Base-by-base conservation (phyloP, 2,329 filamentous ascomycete genomes). In the Clonostachys chloroleuca region DNA sequence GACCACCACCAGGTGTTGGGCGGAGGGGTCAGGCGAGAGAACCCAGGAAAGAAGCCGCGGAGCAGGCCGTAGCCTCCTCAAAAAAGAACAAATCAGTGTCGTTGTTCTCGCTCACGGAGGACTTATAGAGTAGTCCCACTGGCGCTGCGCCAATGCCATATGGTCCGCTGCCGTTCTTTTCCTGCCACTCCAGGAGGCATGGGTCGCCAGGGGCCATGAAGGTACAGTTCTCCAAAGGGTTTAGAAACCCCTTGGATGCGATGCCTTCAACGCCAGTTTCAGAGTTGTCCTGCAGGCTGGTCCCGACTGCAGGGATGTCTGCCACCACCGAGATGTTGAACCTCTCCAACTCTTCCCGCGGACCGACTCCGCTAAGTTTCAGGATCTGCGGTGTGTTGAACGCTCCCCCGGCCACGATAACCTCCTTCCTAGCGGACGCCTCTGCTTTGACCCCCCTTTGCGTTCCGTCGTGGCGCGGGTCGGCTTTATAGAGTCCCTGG, bases 211-310 rank as follows among this genome's bases (percentile, higher is more conserved):
- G 52, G 3, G 57, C 59, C 42, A 55, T 46, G 1, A 56, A 54
- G 39, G 57, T 68, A 49, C 62, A 69, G n/a, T 58, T 57, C 1
- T 58, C 54, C 6, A 57, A 24, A n/a, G 43, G 43, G 59, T 0
- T 55, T 2, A 56, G 51, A 16, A 62, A 64, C 49, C 63, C 52
- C 9, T 53, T 51, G 49, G 42, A 52, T 7, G 47, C 51, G 36
- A 49, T 50, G 20, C 40, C 24, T 66, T 84, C 48, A 9, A 76
- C 51, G 34, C 37, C 45, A 17, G 51, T 50, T 48, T 67, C 77
- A 57, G 78, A 77, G 47, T 77, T 75, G 55, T 85, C 80, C 59
- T 81, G 72, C 10, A 85, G 65, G 60, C 84, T 83, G 8, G 65
- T 71, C 13, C 81, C 81, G 5, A 86, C 80, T 34, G 78, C 81